Evolutionary conservation across 2,329 filamentous ascomycete genomes (phyloP), one percentile per base, ranked within the genome.

Genomic region (Arachnomyces sp.): DNA sequence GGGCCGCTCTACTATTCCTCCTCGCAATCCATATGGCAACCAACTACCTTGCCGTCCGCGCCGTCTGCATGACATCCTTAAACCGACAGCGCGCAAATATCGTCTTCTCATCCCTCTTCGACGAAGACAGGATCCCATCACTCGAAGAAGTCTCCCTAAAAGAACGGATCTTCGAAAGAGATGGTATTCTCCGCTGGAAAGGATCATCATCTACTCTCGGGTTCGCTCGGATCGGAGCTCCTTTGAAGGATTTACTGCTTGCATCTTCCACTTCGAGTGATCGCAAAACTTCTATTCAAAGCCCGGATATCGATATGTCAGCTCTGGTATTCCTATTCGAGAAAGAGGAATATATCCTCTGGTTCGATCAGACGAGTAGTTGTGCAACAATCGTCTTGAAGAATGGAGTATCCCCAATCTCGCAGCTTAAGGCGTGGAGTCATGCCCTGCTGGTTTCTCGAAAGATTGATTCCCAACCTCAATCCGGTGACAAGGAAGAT

Each of bases 21-120:
- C 74, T 95, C 12, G 68, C 77, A 9, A 67, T 85, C 5, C 92
- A 96, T 61, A 73, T 96, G 5, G 76, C 73, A 56, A 88, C 84
- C 52, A 96, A 96, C 61, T 90, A 93, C 61, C 73, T 78, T 28
- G 92, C 88, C 31, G 90, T 98, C 4, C 75, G 82, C 46, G 75
- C 84, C 36, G 89, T 98, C 12, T 80, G 79, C 57, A 86, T 96
- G 81, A 76, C 77, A 30, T 86, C 78, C 5, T 71, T 96, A 28
- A 96, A 95, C 63, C 75, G 86, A 15, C 89, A 96, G 61, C 77
- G 92, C 28, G 85, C 88, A 2, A 86, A 82, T 35, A 78, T 95
- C 14, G 70, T 94, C 1, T 81, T 89, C 52, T 73, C 77, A 31
- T 68, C 75, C 39, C 58, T 82, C 3, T 48, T 74, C 9, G 55